phyloP scores from a whole-genome alignment of 257 asterid species.

The Voacanga thouarsii region DNA sequence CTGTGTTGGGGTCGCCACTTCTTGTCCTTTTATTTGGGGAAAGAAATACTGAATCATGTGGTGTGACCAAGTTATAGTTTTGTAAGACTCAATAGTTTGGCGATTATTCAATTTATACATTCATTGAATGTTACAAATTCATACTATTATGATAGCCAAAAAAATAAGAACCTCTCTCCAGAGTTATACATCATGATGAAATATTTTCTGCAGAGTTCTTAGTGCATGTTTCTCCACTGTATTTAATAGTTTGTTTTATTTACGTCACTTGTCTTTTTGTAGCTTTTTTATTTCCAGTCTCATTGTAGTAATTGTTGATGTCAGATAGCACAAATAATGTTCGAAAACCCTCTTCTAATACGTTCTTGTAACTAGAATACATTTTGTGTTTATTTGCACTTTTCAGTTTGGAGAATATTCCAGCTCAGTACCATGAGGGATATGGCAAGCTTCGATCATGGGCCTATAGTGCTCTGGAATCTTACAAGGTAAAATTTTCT shows the following conservation, averaged over 20 bases:
- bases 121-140: background rate
- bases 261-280: background rate
- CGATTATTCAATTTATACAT: background rate
- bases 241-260: no score
- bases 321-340: background rate
- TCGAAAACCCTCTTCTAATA: background rate
- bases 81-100: background rate
- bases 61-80: background rate
- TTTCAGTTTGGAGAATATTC: constrained; percentile 62
- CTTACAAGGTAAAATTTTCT: constrained; percentile 59
- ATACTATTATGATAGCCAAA: background rate
- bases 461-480: constrained; percentile 91
- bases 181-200: background rate
- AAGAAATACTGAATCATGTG: background rate
- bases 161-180: background rate
- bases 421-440: constrained; percentile 81
- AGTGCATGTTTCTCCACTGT: background rate
- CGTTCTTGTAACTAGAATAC: no score
- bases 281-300: background rate
- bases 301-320: background rate
- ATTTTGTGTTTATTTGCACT: constrained; percentile 10
- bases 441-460: constrained; percentile 88
- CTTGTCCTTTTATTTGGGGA: background rate
- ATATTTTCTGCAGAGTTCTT: background rate
- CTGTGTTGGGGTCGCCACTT: background rate